Evolutionary conservation across 2,329 filamentous ascomycete genomes (phyloP), one percentile per base, ranked within the genome.

Genomic region (Elsinoe fawcettii): DNA sequence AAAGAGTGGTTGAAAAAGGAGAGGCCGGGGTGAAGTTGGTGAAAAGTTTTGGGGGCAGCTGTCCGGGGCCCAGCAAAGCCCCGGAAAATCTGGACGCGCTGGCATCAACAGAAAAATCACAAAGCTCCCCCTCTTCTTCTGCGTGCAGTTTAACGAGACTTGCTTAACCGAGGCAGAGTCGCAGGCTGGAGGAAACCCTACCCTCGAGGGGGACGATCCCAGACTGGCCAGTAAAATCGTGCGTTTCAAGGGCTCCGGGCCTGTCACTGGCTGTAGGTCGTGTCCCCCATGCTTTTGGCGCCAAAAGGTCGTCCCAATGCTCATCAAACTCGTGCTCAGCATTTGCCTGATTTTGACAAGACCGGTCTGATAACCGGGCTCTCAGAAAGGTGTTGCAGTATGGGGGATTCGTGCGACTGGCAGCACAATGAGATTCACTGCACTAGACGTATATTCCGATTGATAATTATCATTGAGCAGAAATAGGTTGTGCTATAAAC

Each of bases 21-120:
- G 23, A 55, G 37, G 37, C 22, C 30, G 51, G 34, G 51, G 14
- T 51, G 49, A 53, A 53, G 49, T 39, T 36, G 30, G 34, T 53
- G 49, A 53, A 53, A 53, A 53, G 9, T 37, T 9, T 53, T 53
- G 25, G 49, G 49, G 49, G 49, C 49, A 37, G 3, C 34, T 12
- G 5, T n/a, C 14, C n/a, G 49, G 49, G 49, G 49, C 49, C 30
- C 34, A 34, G 9, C 9, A 16, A 34, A 53, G 41, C 32, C 49
- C 49, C 49, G 27, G 18, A 39, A 25, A 37, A 37, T 22, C 20
- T 39, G 18, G 30, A 23, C 32, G 30, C 32, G 30, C 49, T 23
- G 20, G 27, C 20, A 23, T 27, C 49, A 32, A 32, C 32, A 36
- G 32, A 53, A 18, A n/a, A 25, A n/a, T 9, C 20, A 20, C 44